phyloP scores from a whole-genome alignment of 768 basidiomycete genomes.

The Suillus variegatus region DNA sequence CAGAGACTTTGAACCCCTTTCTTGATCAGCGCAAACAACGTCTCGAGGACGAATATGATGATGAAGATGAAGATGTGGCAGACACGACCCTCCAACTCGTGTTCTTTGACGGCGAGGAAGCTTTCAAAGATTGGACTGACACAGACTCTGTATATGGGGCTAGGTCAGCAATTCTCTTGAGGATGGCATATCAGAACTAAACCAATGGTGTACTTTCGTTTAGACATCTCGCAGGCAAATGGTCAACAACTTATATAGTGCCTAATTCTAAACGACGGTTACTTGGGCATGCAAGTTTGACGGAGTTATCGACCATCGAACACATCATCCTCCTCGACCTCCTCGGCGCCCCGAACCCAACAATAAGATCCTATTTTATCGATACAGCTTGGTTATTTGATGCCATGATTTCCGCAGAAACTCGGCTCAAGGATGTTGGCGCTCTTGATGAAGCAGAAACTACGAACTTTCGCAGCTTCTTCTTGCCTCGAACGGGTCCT shows the following conservation, averaged over 20 bases:
- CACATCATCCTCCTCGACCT: slow-evolving; percentile 93
- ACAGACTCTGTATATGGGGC: slow-evolving; percentile 96
- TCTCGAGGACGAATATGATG: slow-evolving; percentile 55
- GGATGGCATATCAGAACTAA: slow-evolving; percentile 1
- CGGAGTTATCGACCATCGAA: slow-evolving; percentile 78
- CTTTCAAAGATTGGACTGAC: slow-evolving; percentile 86
- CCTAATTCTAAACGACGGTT: slow-evolving; percentile 63
- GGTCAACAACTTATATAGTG: slow-evolving; percentile 69
- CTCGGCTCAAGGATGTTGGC: slow-evolving; percentile 63
- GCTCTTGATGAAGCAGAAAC: slow-evolving; percentile 52
- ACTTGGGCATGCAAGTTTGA: slow-evolving; percentile 49
- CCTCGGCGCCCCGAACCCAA: slow-evolving; percentile 75
- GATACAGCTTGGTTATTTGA: slow-evolving; percentile 96
- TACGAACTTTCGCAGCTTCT: slow-evolving; percentile 62
- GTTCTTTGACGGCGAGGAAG: slow-evolving; percentile 98
- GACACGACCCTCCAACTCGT: slow-evolving; percentile 90
- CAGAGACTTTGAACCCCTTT: slow-evolving; percentile 76
- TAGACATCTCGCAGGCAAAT: slow-evolving; percentile 88
- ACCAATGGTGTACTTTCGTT: slow-evolving; percentile 1
- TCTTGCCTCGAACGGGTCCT: slow-evolving; percentile 47
- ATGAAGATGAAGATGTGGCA: slow-evolving; percentile 60
- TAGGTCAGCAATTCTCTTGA: slow-evolving; percentile 48
- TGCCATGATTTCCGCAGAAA: slow-evolving; percentile 70
- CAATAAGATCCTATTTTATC: slow-evolving; percentile 77
- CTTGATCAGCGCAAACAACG: slow-evolving; percentile 60